These are phyloP conservation scores for Entomortierella lignicola DNA, from an alignment of 192 early-diverging fungal genomes.

Conservation along the genomic window DNA sequence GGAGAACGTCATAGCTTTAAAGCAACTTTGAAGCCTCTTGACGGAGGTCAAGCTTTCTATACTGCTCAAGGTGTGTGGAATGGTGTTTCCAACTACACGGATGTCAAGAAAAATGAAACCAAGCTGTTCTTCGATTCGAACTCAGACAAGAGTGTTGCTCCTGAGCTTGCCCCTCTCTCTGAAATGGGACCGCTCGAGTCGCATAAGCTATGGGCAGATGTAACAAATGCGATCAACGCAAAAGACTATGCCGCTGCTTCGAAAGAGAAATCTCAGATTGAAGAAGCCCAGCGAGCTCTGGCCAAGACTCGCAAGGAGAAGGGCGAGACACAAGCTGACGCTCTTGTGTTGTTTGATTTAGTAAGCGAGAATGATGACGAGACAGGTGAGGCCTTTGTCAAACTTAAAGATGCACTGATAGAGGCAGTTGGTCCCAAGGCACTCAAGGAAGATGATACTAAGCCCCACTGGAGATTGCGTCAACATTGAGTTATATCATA, in stretches of 20 bases:
- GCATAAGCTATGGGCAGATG: constrained; percentile 75
- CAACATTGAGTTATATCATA: constrained; percentile 3
- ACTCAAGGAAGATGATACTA: constrained; percentile 48
- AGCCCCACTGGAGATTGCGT: constrained; percentile 52
- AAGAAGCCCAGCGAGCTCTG: constrained; percentile 71
- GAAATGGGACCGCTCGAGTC: constrained; percentile 75
- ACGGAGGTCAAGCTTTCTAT: constrained; percentile 40
- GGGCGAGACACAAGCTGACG: constrained; percentile 53
- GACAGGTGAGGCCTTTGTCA: constrained; percentile 34
- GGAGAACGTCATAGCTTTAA: constrained; percentile 86
- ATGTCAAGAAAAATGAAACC: constrained; percentile 61
- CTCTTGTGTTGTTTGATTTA: constrained; percentile 41
- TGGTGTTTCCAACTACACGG: constrained; percentile 68
- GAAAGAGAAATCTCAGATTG: constrained; percentile 75
- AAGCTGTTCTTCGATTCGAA: constrained; percentile 71
- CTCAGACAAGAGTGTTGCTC: constrained; percentile 57
- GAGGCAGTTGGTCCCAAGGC: constrained; percentile 39
- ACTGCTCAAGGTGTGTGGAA: constrained; percentile 74
- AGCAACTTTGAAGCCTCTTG: constrained; percentile 56
- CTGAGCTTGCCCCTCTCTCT: constrained; percentile 68
- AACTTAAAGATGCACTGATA: constrained; percentile 29
- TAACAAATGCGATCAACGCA: constrained; percentile 71
- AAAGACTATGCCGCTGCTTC: constrained; percentile 79
- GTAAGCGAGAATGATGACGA: constrained; percentile 45
- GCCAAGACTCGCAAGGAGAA: constrained; percentile 70